phyloP scores from a whole-genome alignment of 768 basidiomycete genomes.

The Clitopilus passeckerianus region DNA sequence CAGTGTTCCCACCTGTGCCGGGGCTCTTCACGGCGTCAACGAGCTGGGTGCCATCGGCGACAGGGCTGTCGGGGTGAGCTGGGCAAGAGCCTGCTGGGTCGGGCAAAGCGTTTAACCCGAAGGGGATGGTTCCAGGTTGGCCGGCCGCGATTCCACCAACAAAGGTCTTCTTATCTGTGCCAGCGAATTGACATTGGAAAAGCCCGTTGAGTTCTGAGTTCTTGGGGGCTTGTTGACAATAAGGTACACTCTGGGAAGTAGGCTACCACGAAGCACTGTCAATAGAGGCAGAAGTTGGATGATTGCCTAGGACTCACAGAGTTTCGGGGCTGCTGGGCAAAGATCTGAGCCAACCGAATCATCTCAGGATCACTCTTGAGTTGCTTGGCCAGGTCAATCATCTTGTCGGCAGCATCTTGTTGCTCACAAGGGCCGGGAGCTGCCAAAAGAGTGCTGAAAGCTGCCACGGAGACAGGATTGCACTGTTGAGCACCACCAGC shows the following conservation, averaged over 20 bases:
- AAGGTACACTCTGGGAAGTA: conserved; percentile 36
- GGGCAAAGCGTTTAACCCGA: conserved; percentile 33
- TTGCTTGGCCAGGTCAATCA: conserved; percentile 40
- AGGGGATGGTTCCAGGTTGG: conserved; percentile 45
- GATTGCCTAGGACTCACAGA: conserved; percentile 25
- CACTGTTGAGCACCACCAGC: conserved; percentile 57
- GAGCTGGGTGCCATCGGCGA: conserved; percentile 45
- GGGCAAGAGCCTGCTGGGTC: conserved; percentile 47
- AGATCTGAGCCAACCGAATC: conserved; percentile 49
- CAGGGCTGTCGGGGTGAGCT: conserved; percentile 40
- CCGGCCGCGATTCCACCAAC: conserved; percentile 39
- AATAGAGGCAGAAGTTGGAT: neutral
- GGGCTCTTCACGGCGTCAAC: conserved; percentile 27
- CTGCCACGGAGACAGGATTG: conserved; percentile 49
- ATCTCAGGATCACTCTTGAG: conserved; percentile 40
- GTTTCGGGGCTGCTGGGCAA: conserved; percentile 55
- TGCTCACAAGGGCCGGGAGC: conserved; percentile 49
- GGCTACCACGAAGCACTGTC: conserved; percentile 22
- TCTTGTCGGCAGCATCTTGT: conserved; percentile 48
- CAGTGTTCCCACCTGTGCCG: conserved; percentile 16
- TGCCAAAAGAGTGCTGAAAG: conserved; percentile 58
- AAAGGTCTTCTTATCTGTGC: conserved; percentile 38
- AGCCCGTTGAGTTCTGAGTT: conserved; percentile 50
- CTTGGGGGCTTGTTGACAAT: conserved; percentile 49
- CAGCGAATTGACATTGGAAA: conserved; percentile 56